Evolutionary conservation across 2,329 filamentous ascomycete genomes (phyloP).

Genomic region (Curvularia hawaiiensis): DNA sequence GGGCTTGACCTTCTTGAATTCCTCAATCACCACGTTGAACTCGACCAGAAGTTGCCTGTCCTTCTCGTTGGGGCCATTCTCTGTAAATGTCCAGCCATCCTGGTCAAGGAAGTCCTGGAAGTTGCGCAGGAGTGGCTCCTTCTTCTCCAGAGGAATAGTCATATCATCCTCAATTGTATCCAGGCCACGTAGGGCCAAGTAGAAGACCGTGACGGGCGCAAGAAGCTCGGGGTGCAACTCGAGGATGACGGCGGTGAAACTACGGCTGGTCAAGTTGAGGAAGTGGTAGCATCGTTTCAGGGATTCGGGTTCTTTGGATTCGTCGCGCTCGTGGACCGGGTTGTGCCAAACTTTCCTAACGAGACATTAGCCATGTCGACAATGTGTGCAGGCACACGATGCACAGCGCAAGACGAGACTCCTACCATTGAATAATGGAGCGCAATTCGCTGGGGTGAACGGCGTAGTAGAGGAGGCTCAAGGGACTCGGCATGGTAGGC

Average conservation of each 20-base stretch:
- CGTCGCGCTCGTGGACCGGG: conserved; percentile 83
- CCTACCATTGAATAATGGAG: conserved; percentile 86
- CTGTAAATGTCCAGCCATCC: conserved; percentile 89
- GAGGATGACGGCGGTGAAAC: conserved; percentile 90
- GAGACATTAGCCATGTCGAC: conserved; percentile 15
- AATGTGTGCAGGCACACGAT: background rate
- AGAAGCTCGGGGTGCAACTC: conserved; percentile 95
- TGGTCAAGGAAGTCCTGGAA: conserved; percentile 80
- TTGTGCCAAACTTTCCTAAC: conserved; percentile 97
- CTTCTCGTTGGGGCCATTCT: conserved; percentile 89
- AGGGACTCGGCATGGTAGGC: conserved; percentile 46
- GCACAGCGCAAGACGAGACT: background rate
- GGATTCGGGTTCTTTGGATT: conserved; percentile 72
- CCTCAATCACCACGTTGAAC: conserved; percentile 83
- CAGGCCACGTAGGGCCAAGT: conserved; percentile 86
- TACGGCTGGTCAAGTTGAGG: conserved; percentile 86
- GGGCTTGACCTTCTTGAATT: conserved; percentile 87
- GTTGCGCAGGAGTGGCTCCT: conserved; percentile 82
- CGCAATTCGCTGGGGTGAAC: conserved; percentile 79
- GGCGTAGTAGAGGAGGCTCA: conserved; percentile 70
- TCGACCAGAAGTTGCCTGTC: conserved; percentile 90
- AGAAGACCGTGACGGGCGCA: conserved; percentile 88
- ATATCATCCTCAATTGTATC: conserved; percentile 99
- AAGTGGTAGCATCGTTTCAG: conserved; percentile 85
- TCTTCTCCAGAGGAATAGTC: conserved; percentile 79